phyloP scores from a whole-genome alignment of 805 yeast genomes.

The Lachancea sp. region DNA sequence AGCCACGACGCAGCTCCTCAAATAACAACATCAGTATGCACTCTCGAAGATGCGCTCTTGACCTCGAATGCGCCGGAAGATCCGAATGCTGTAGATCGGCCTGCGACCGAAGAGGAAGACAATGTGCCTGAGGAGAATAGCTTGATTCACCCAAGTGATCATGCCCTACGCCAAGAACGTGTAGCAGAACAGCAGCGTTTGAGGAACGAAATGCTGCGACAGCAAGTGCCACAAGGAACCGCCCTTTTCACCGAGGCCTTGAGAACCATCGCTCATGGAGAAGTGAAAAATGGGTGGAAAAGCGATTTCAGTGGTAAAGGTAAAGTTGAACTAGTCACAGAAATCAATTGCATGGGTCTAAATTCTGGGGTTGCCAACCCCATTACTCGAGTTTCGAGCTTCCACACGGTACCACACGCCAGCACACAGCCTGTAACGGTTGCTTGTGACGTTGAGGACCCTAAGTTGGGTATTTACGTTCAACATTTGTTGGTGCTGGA shows the following conservation, averaged over 20 bases:
- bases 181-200: slow-evolving; percentile 28
- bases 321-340: slow-evolving; percentile 70
- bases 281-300: slow-evolving; percentile 89
- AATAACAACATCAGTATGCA: slow-evolving; percentile 30
- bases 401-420: slow-evolving; percentile 21
- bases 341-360: slow-evolving; percentile 53
- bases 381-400: slow-evolving; percentile 39
- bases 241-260: slow-evolving; percentile 63
- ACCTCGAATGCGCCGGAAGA: slow-evolving; percentile 8
- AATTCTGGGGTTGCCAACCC: slow-evolving; percentile 48
- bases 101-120: slow-evolving; percentile 13
- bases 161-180: slow-evolving; percentile 32
- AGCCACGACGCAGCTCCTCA: slow-evolving; percentile 37
- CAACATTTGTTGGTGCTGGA: slow-evolving; percentile 76
- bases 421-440: slow-evolving; percentile 40
- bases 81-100: neutral
- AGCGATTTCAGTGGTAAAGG: slow-evolving; percentile 80
- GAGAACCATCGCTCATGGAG: slow-evolving; percentile 70
- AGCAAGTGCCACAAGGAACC: slow-evolving; percentile 31
- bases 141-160: slow-evolving; percentile 33
- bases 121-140: slow-evolving; percentile 26
- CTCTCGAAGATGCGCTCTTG: slow-evolving; percentile 27
- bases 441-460: slow-evolving; percentile 77
- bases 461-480: slow-evolving; percentile 69
- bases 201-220: slow-evolving; percentile 28